Evolutionary conservation across 176 grass and related monocot genomes (phyloP).

Genomic region (Panicum miliaceum): DNA sequence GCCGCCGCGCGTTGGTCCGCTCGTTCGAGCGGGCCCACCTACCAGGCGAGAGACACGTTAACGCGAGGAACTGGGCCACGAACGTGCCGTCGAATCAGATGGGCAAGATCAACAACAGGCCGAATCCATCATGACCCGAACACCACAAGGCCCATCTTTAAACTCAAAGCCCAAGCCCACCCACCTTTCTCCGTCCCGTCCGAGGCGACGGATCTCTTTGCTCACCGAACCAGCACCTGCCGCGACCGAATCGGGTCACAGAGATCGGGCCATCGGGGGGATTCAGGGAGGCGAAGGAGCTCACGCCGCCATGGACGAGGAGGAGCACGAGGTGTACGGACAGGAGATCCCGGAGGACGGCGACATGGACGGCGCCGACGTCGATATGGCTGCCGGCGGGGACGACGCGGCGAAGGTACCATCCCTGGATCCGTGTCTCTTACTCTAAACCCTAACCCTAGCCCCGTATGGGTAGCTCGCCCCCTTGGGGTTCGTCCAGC

Average conservation of each 20-base stretch:
- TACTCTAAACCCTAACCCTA: constrained; percentile 48
- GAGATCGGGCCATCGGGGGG: constrained; percentile 8
- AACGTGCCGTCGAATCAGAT: not conserved
- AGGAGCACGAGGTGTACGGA: constrained; percentile 83
- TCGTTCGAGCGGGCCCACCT: not conserved
- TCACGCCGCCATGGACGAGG: constrained; percentile 60
- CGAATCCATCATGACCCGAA: not conserved
- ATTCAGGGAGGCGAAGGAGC: not conserved
- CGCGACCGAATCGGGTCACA: not conserved
- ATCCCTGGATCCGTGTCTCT: not conserved
- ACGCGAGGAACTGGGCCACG: not conserved
- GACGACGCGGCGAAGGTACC: constrained; percentile 62
- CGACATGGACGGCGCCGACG: constrained; percentile 69
- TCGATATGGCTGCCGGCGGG: constrained; percentile 52
- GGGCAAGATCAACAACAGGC: not conserved
- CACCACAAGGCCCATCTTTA: not conserved
- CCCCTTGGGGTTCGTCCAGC: not conserved
- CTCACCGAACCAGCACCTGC: not conserved
- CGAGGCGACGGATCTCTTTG: not conserved
- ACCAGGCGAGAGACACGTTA: not conserved
- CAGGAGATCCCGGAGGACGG: constrained; percentile 79
- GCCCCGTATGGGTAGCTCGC: constrained; percentile 10
- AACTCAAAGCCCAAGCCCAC: not conserved
- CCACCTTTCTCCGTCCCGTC: not conserved
- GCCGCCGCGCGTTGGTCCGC: not conserved